Percentiles rank a stretch among this genome's conserved stretches.
phyloP scores from a whole-genome alignment of 805 yeast species.

The Metschnikowia vanudenii region DNA sequence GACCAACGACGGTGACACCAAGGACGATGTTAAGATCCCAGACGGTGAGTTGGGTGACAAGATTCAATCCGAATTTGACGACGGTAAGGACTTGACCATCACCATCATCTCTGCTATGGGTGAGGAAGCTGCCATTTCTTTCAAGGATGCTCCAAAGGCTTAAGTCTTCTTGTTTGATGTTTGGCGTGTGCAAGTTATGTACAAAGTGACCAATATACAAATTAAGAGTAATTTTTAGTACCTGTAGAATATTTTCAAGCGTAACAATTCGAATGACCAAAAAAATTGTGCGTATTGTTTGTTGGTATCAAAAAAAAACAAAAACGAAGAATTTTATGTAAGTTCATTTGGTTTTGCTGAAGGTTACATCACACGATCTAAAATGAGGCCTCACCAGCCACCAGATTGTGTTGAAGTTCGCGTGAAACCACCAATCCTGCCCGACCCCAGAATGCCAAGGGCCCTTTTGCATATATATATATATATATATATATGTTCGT shows the following conservation, averaged over 20 bases:
- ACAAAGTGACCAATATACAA: slow-evolving; percentile 12
- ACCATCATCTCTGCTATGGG: slow-evolving; percentile 98
- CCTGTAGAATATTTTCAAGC: not conserved
- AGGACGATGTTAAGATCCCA: slow-evolving; percentile 98
- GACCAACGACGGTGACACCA: slow-evolving; percentile 97
- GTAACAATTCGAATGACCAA: not conserved
- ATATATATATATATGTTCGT: too few relatives aligned
- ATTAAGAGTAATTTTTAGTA: slow-evolving; percentile 3
- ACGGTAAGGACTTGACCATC: slow-evolving; percentile 95
- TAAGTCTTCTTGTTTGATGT: slow-evolving; percentile 18
- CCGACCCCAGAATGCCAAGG: too few relatives aligned
- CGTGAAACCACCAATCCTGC: too few relatives aligned
- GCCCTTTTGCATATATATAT: too few relatives aligned
- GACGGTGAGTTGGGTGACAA: slow-evolving; percentile 97
- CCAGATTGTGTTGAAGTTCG: too few relatives aligned
- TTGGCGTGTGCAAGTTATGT: slow-evolving; percentile 9
- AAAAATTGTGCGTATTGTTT: too few relatives aligned
- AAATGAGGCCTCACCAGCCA: too few relatives aligned
- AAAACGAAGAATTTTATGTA: too few relatives aligned
- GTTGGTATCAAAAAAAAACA: not conserved
- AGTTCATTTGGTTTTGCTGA: too few relatives aligned
- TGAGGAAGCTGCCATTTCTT: slow-evolving; percentile 98
- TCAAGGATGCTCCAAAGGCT: slow-evolving; percentile 95
- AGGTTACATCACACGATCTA: too few relatives aligned
- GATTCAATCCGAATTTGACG: slow-evolving; percentile 91